These are phyloP conservation scores for Ascochyta lentis DNA, from an alignment of 2,329 filamentous ascomycete species.

Conservation along the genomic window DNA sequence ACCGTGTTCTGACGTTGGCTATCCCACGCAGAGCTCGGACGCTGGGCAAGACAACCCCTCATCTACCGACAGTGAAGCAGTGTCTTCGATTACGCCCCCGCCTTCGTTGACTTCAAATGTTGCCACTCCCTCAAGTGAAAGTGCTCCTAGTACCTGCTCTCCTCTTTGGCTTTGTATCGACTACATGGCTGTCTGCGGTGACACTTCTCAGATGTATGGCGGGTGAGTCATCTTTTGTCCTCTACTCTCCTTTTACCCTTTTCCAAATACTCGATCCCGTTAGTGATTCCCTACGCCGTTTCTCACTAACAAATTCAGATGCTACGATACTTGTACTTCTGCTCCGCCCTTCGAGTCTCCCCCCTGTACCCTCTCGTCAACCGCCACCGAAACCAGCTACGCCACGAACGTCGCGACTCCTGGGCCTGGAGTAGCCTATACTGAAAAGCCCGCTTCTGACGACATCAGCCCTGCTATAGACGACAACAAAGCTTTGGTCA, in stretches of 20 bases:
- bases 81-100: not conserved
- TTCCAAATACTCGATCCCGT: too few relatives aligned
- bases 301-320: slow-evolving; percentile 4
- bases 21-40: not conserved
- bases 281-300: too few relatives aligned
- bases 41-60: not conserved
- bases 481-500: slow-evolving; percentile 4
- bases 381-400: not conserved
- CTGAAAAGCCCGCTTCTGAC: slow-evolving; percentile 1
- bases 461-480: slow-evolving; percentile 1
- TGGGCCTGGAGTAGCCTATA: slow-evolving; percentile 1
- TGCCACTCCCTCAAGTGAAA: not conserved
- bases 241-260: too few relatives aligned
- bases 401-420: not conserved
- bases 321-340: slow-evolving; percentile 21
- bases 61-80: not conserved
- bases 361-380: slow-evolving; percentile 13
- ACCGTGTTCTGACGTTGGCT: not conserved
- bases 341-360: slow-evolving; percentile 8
- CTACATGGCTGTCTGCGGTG: slow-evolving; percentile 11
- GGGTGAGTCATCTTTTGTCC: not conserved
- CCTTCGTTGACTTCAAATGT: not conserved
- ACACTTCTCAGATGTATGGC: slow-evolving; percentile 8
- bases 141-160: not conserved
- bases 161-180: slow-evolving; percentile 19